These are phyloP conservation scores for Eucalyptus pauciflora DNA, from an alignment of 345 rosid species.

Conservation along the genomic window DNA sequence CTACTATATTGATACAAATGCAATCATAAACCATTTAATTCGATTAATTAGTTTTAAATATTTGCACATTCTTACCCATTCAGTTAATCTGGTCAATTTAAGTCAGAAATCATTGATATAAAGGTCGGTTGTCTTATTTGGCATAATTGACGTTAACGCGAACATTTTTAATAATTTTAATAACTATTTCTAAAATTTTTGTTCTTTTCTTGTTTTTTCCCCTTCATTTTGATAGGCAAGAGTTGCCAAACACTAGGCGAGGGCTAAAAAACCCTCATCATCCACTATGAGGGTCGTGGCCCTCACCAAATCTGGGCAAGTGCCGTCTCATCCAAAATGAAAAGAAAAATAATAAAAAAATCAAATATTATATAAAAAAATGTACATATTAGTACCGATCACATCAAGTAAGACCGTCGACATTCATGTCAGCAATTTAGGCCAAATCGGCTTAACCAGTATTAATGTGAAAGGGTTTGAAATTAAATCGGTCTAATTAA, in stretches of 20 bases:
- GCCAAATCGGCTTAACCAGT: accelerated
- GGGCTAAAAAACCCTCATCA: neutral
- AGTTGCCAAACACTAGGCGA: neutral
- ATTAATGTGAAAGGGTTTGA: accelerated
- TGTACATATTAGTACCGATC: accelerated
- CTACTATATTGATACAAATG: neutral
- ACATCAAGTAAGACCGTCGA: accelerated
- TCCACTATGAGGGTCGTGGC: accelerated
- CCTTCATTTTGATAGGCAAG: neutral
- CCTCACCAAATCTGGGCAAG: accelerated
- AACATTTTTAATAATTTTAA: too few species aligned
- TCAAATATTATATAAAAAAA: too few species aligned
- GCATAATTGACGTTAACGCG: accelerated
- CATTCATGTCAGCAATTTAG: accelerated
- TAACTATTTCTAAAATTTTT: too few species aligned
- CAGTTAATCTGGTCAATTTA: accelerated
- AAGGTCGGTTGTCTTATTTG: accelerated
- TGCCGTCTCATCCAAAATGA: accelerated
- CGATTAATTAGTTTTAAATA: accelerated
- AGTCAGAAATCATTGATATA: accelerated
- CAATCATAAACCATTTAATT: too few species aligned
- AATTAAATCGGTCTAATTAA: accelerated
- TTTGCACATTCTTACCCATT: neutral
- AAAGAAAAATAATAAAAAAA: too few species aligned
- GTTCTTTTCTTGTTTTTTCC: accelerated